Evolutionary conservation across 176 grass and related monocot species (phyloP), one percentile per base, ranked within the genome.

Genomic region (Oryza longistaminata): DNA sequence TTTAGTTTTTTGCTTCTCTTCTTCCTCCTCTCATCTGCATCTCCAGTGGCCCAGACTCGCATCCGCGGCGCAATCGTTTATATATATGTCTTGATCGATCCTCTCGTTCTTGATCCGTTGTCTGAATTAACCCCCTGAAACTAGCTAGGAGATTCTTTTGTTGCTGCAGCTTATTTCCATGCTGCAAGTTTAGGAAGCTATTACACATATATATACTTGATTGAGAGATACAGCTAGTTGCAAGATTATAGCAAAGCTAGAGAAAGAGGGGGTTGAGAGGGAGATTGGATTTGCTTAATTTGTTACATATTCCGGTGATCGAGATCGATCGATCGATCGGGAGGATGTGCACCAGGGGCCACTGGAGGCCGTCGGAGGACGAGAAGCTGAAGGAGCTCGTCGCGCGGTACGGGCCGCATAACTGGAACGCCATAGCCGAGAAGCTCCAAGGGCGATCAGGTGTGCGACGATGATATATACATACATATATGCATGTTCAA

Each of bases 371-470:
- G 0, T 93, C 88, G 7, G 95, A 97, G 85, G 95, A 97, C 52
- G 95, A 93, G 77, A 92, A 93, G 85, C 82, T 97, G 27, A 97
- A 93, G 67, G 95, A 91, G 80, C 81, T 97, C 17, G 95, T 97
- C 50, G 73, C 87, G 19, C 71, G 81, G 0, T 91, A 95, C 5
- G 95, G 95, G 19, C 95, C 95, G 5, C 95, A 95, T 62, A 97
- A 93, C 75, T 97, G 95, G 95, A 98, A 98, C 75, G 82, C 87
- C 74, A 93, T 98, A 64, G 93, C 95, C 9, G 89, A 98, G 87
- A 95, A 98, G 87, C 95, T 98, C 53, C 93, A 93, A 66, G 95
- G 95, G 3, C 80, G 95, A 93, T 98, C 95, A 91, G 95, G 95
- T 97, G 40, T 65, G 66, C 79, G 42, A 2, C 75, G 82, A 26